Evolutionary conservation across 1,284 basidiomycete genomes (phyloP).

Genomic region (Puccinia coronata): DNA sequence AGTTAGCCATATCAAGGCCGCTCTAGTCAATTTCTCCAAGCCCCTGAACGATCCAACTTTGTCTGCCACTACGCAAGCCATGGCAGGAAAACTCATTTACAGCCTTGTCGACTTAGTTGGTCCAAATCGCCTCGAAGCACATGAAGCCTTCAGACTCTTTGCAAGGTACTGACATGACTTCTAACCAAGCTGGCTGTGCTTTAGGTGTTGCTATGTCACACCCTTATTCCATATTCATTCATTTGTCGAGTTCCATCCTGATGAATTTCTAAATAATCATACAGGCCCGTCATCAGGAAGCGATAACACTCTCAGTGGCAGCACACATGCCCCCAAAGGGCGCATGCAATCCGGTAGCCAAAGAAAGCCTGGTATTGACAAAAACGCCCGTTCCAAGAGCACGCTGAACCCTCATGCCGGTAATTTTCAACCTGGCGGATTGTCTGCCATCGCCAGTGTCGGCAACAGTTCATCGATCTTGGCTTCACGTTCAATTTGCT

Average conservation of each 20-base stretch:
- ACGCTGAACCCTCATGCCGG: conserved; percentile 57
- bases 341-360: conserved; percentile 38
- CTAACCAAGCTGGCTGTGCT: conserved; percentile 19
- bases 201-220: conserved; percentile 41
- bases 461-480: too few relatives aligned
- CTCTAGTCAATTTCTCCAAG: too few relatives aligned
- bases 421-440: conserved; percentile 56
- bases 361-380: conserved; percentile 30
- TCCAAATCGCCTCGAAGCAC: too few relatives aligned
- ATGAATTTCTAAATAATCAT: not conserved
- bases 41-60: too few relatives aligned
- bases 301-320: conserved; percentile 29
- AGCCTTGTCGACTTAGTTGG: too few relatives aligned
- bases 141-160: too few relatives aligned
- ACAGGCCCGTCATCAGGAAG: conserved; percentile 5
- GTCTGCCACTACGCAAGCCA: too few relatives aligned
- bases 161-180: too few relatives aligned
- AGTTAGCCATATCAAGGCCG: too few relatives aligned
- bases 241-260: not conserved
- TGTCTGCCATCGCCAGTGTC: conserved; percentile 55
- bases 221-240: not conserved
- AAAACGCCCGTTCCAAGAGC: conserved; percentile 47
- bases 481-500: not conserved
- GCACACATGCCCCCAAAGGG: conserved; percentile 44
- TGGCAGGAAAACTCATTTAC: too few relatives aligned